Percentiles rank a stretch among this genome's conserved stretches.
These are phyloP conservation scores for Avena sativa DNA, from an alignment of 176 grass and related monocot genomes.

Conservation along the genomic window DNA sequence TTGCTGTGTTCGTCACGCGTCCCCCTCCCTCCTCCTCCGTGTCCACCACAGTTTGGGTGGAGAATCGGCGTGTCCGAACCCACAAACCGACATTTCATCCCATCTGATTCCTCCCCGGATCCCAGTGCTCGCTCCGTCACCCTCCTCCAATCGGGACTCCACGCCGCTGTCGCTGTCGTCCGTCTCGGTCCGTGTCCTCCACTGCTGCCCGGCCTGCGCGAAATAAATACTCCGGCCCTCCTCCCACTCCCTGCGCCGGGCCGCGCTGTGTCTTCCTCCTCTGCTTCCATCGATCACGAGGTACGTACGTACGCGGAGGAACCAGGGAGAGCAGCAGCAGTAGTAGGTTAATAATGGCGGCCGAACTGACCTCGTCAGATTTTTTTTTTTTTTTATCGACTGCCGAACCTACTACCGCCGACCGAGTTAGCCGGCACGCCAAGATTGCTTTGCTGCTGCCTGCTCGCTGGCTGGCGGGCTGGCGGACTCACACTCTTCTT, in stretches of 20 bases:
- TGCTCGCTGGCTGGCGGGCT: background rate
- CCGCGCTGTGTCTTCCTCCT: background rate
- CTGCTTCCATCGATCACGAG: background rate
- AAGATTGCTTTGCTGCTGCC: background rate
- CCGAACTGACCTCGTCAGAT: background rate
- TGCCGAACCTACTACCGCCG: background rate
- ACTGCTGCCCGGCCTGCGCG: background rate
- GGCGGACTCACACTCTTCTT: background rate
- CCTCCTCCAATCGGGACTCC: background rate
- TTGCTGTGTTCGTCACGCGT: background rate
- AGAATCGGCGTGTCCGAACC: background rate
- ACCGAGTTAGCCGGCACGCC: background rate
- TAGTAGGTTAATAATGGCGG: background rate
- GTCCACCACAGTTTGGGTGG: background rate
- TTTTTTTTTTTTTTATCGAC: no score
- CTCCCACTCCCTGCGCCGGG: background rate
- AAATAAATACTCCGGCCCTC: background rate
- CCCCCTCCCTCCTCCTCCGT: background rate
- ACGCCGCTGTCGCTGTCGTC: background rate
- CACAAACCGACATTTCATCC: background rate
- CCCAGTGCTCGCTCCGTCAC: background rate
- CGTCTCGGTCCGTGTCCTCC: background rate
- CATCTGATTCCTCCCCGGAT: background rate
- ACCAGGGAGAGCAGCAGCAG: background rate
- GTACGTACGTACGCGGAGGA: background rate